Conservation (phyloP, 1,139 yeast species). For the Candida freyschussii region DNA sequence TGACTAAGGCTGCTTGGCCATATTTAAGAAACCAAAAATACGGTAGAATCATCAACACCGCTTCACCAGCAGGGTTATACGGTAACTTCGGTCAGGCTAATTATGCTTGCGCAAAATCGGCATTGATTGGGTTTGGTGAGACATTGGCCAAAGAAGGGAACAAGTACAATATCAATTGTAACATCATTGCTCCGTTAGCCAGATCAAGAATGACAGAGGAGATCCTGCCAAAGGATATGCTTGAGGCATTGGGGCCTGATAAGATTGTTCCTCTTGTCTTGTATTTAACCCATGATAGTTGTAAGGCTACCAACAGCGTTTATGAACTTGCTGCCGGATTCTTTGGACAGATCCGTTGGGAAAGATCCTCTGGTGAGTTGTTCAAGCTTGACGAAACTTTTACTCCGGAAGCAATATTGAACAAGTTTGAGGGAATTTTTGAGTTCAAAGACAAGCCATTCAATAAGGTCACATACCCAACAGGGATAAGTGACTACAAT, state of each 20-base stretch:
- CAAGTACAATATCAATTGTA: slow-evolving; percentile 76
- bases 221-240: slow-evolving; percentile 77
- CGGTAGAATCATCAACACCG: slow-evolving; percentile 87
- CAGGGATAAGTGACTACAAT: slow-evolving; percentile 53
- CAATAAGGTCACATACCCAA: slow-evolving; percentile 61
- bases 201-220: slow-evolving; percentile 95
- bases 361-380: slow-evolving; percentile 80
- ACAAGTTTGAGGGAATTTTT: slow-evolving; percentile 58
- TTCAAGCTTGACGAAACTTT: slow-evolving; percentile 75
- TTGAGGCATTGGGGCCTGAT: slow-evolving; percentile 78
- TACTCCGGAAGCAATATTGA: slow-evolving; percentile 82
- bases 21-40: slow-evolving; percentile 75
- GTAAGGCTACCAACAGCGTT: slow-evolving; percentile 60
- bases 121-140: slow-evolving; percentile 86
- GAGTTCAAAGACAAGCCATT: slow-evolving; percentile 58
- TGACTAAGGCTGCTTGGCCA: slow-evolving; percentile 92
- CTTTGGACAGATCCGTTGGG: slow-evolving; percentile 92
- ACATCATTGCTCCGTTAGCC: slow-evolving; percentile 91
- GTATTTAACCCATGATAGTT: slow-evolving; percentile 64
- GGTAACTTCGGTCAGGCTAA: slow-evolving; percentile 98
- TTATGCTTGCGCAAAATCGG: slow-evolving; percentile 92
- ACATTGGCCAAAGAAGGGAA: slow-evolving; percentile 93
- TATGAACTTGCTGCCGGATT: slow-evolving; percentile 95
- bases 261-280: slow-evolving; percentile 88
- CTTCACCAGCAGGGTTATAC: slow-evolving; percentile 94